Conservation (phyloP, 2,329 filamentous ascomycete species). For the Orbilia quercus region DNA sequence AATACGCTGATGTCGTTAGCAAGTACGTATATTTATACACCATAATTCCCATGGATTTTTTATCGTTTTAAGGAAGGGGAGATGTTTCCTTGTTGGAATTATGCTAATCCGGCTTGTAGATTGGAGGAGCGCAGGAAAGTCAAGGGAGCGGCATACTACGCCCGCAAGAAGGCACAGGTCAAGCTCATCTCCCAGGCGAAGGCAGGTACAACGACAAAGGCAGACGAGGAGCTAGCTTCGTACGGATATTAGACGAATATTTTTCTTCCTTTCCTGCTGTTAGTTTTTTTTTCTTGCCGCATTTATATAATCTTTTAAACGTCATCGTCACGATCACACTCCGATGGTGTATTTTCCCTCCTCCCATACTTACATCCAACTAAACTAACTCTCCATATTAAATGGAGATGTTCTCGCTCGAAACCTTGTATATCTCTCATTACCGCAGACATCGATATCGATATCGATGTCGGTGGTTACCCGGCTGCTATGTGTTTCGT, state of each 20-base stretch:
- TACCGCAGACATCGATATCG: too few relatives aligned
- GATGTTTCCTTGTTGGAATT: too few relatives aligned
- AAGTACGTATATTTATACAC: too few relatives aligned
- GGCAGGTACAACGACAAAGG: conserved; percentile 58
- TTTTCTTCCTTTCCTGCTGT: conserved; percentile 19
- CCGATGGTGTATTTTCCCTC: conserved; percentile 2
- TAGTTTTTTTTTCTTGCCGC: conserved; percentile 25
- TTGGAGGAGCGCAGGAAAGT: conserved; percentile 99
- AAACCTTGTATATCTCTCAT: conserved; percentile 28
- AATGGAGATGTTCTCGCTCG: neutral
- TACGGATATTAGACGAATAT: conserved; percentile 60
- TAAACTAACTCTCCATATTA: too few relatives aligned
- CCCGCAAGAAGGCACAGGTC: conserved; percentile 97
- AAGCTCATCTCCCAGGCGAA: conserved; percentile 76
- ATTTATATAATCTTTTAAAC: conserved; percentile 53
- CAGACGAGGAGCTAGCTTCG: conserved; percentile 59
- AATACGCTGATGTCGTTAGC: conserved; percentile 99
- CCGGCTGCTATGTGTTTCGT: too few relatives aligned
- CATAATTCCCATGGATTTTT: too few relatives aligned
- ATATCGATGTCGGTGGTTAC: too few relatives aligned
- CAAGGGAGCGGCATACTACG: conserved; percentile 99
- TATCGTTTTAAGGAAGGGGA: too few relatives aligned
- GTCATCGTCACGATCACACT: conserved; percentile 31
- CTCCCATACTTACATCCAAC: too few relatives aligned
- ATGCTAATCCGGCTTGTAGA: too few relatives aligned